Base-by-base conservation (phyloP, 2,329 filamentous ascomycete genomes). In the Pseudogymnoascus verrucosus region DNA sequence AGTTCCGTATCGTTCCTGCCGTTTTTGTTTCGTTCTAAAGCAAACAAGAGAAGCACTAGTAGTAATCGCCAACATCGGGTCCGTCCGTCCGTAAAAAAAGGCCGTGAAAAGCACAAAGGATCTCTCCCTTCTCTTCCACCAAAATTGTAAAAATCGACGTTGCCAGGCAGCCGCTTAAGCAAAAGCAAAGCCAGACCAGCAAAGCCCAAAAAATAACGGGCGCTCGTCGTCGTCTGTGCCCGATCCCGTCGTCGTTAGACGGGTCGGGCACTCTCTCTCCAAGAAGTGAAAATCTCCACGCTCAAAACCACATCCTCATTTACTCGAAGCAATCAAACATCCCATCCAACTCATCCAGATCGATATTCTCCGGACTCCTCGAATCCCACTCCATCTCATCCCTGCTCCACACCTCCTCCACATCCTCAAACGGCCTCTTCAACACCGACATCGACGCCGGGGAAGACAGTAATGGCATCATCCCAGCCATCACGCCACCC, bases 261-360 rank as follows among this genome's bases (percentile, higher is more conserved):
- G 47, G 14, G 7, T 8, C 39, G 16, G 42, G 21, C 19, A 39
- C 19, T 19, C 59, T 16, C n/a, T 26, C 8, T 26, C 39, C 34
- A 42, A 61, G 59, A 61, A 61, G 12, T 19, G 34, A 37, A 61
- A 61, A 40, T 5, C 11, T 1, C 28, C 44, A 16, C 47, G 2
- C 14, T 12, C 42, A n/a, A 34, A 1, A 28, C 21, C 23, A 57
- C 8, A 8, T 12, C 8, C n/a, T 4, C n/a, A 19, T 42, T 62
- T 31, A 26, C 62, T 68, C 69, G 40, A 73, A 91, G 69, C 85
- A 87, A 72, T 90, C 88, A 71, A 97, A 84, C 74, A 97, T 84
- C 70, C 89, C 86, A 72, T 98, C 93, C 23, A 98, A 86, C 79
- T 99, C 95, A 57, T 96, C 91, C 60, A 98, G 84, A 74, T 96